Conservation (phyloP, 768 basidiomycete species). For the Goffeauzyma gilvescens region DNA sequence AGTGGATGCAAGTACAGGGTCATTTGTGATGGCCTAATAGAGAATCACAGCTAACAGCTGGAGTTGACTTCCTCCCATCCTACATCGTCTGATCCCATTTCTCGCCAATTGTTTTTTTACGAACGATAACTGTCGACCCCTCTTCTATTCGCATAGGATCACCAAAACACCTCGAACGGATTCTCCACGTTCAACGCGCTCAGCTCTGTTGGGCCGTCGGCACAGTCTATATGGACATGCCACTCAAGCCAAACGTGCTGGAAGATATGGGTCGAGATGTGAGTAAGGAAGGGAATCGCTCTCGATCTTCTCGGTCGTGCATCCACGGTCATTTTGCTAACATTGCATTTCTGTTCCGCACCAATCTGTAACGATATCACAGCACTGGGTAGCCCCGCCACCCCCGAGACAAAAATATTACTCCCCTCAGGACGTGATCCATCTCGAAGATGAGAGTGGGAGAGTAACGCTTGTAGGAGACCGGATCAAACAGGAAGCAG, state of each 20-base stretch:
- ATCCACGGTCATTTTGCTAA: neutral
- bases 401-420: slow-evolving; percentile 55
- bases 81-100: too few relatives aligned
- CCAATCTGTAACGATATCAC: slow-evolving; percentile 1
- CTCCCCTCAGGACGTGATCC: slow-evolving; percentile 57
- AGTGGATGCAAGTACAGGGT: too few relatives aligned
- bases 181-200: slow-evolving; percentile 70
- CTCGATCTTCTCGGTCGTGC: neutral
- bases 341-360: neutral
- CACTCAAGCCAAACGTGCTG: slow-evolving; percentile 91
- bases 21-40: too few relatives aligned
- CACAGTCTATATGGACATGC: slow-evolving; percentile 98
- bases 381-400: slow-evolving; percentile 80
- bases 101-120: too few relatives aligned
- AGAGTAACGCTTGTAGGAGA: slow-evolving; percentile 73
- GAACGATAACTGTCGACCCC: too few relatives aligned
- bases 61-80: too few relatives aligned
- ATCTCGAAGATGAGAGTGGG: slow-evolving; percentile 92
- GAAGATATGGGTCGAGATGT: slow-evolving; percentile 88
- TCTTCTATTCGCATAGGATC: slow-evolving; percentile 39
- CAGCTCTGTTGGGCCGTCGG: slow-evolving; percentile 78
- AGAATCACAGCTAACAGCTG: too few relatives aligned
- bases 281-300: slow-evolving; percentile 28
- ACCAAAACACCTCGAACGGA: slow-evolving; percentile 53
- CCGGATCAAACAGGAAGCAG: slow-evolving; percentile 39